phyloP scores from a whole-genome alignment of 495 filamentous ascomycete genomes.

The Aspergillus kassunensis region DNA sequence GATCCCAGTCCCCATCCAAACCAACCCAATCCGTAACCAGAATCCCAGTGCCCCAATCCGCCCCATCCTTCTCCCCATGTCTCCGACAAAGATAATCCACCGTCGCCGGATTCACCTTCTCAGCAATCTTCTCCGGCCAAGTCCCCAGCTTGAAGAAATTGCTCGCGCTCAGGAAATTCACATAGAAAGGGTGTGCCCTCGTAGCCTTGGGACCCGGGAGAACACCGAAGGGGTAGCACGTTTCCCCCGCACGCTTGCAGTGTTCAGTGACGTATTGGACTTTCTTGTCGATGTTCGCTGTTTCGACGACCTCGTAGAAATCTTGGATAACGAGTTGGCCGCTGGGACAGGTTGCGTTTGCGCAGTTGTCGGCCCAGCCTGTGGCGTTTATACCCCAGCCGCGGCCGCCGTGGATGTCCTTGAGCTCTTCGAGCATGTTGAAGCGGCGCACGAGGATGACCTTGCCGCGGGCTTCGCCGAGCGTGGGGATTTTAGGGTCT shows the following conservation, averaged over 20 bases:
- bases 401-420: slow-evolving; percentile 53
- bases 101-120: slow-evolving; percentile 85
- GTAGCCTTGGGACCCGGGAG: slow-evolving; percentile 29
- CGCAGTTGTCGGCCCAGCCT: slow-evolving; percentile 85
- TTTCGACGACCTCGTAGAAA: slow-evolving; percentile 84
- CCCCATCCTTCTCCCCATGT: slow-evolving; percentile 49
- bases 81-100: slow-evolving; percentile 71
- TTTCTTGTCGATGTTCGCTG: slow-evolving; percentile 74
- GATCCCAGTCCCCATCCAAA: slow-evolving; percentile 84
- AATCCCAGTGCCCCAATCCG: slow-evolving; percentile 81
- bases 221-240: slow-evolving; percentile 40
- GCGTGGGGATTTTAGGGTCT: slow-evolving; percentile 68
- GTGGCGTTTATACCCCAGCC: slow-evolving; percentile 83
- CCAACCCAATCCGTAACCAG: slow-evolving; percentile 95
- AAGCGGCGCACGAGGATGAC: slow-evolving; percentile 85
- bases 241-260: slow-evolving; percentile 62
- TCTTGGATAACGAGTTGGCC: slow-evolving; percentile 86
- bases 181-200: slow-evolving; percentile 61
- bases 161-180: slow-evolving; percentile 87
- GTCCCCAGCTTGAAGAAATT: slow-evolving; percentile 90
- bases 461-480: slow-evolving; percentile 78
- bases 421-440: slow-evolving; percentile 55
- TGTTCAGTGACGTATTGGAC: slow-evolving; percentile 68
- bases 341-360: slow-evolving; percentile 65
- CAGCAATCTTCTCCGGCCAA: slow-evolving; percentile 94